Conservation (phyloP, 2,329 filamentous ascomycete species). For the Drechmeria coniospora region DNA sequence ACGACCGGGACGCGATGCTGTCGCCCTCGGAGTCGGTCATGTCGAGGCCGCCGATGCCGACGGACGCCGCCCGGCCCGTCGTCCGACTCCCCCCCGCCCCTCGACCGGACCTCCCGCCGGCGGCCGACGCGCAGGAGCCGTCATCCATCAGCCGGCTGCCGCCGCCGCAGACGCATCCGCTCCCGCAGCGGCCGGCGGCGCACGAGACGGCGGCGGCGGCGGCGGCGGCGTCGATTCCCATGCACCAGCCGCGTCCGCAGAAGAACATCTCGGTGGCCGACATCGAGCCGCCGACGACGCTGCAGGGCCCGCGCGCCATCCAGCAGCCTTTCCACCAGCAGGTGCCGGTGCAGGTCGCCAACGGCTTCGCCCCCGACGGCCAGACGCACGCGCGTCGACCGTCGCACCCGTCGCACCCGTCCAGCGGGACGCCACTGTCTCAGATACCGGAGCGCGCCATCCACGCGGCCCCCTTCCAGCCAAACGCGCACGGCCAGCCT, state of each 20-base stretch:
- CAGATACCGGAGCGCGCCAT: slow-evolving; percentile 89
- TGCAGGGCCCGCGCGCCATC: slow-evolving; percentile 54
- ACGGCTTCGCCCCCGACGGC: slow-evolving; percentile 38
- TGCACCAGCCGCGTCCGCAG: slow-evolving; percentile 90
- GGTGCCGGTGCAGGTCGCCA: slow-evolving; percentile 59
- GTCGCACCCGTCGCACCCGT: slow-evolving; percentile 55
- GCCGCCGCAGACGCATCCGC: slow-evolving; percentile 41
- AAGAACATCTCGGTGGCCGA: slow-evolving; percentile 87
- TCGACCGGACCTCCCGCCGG: slow-evolving; percentile 12
- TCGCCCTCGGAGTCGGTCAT: slow-evolving; percentile 70
- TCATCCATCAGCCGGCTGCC: slow-evolving; percentile 36
- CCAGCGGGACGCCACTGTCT: slow-evolving; percentile 66
- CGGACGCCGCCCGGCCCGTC: slow-evolving; percentile 53
- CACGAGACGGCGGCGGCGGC: slow-evolving; percentile 43
- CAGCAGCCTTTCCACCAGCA: slow-evolving; percentile 91
- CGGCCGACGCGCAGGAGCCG: slow-evolving; percentile 10
- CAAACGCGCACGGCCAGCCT: slow-evolving; percentile 46
- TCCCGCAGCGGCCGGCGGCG: slow-evolving; percentile 42
- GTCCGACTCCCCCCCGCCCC: slow-evolving; percentile 64
- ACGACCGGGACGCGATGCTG: slow-evolving; percentile 54
- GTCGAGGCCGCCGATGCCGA: slow-evolving; percentile 47
- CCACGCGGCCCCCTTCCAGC: slow-evolving; percentile 81
- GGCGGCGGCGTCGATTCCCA: slow-evolving; percentile 43
- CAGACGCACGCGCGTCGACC: slow-evolving; percentile 52
- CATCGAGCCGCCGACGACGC: slow-evolving; percentile 65